These are phyloP conservation scores for Mycocentrospora acerina DNA, from an alignment of 2,329 filamentous ascomycete species.

Conservation along the genomic window DNA sequence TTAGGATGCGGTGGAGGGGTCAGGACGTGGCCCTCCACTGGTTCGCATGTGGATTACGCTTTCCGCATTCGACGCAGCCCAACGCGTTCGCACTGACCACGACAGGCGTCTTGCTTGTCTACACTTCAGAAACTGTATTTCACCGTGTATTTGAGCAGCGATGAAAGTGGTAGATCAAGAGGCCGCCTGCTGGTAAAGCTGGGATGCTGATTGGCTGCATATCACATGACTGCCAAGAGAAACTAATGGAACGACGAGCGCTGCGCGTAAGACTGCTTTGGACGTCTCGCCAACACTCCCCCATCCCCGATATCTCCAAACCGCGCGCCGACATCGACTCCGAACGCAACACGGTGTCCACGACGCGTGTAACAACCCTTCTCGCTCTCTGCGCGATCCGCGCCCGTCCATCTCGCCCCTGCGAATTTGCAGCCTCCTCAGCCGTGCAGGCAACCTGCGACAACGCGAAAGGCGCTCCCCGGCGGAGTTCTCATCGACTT, in stretches of 20 bases:
- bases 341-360: slow-evolving; percentile 38
- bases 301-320: slow-evolving; percentile 33
- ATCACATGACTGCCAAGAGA: slow-evolving; percentile 24
- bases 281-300: slow-evolving; percentile 26
- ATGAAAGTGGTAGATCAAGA: background rate
- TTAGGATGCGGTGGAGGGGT: slow-evolving; percentile 11
- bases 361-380: slow-evolving; percentile 35
- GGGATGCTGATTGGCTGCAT: slow-evolving; percentile 6
- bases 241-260: slow-evolving; percentile 1
- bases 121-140: slow-evolving; percentile 5
- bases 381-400: slow-evolving; percentile 27
- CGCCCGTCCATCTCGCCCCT: slow-evolving; percentile 19
- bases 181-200: background rate
- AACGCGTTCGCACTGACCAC: slow-evolving; percentile 22
- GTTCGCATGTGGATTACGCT: slow-evolving; percentile 2
- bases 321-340: slow-evolving; percentile 38
- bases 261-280: background rate
- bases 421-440: slow-evolving; percentile 33
- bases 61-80: slow-evolving; percentile 21
- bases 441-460: slow-evolving; percentile 34
- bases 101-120: slow-evolving; percentile 19
- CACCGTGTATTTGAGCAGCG: slow-evolving; percentile 7
- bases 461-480: slow-evolving; percentile 31
- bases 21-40: slow-evolving; percentile 10
- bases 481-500: slow-evolving; percentile 35